phyloP scores from a whole-genome alignment of 2,329 filamentous ascomycete species.

The Cordyceps fumosorosea region DNA sequence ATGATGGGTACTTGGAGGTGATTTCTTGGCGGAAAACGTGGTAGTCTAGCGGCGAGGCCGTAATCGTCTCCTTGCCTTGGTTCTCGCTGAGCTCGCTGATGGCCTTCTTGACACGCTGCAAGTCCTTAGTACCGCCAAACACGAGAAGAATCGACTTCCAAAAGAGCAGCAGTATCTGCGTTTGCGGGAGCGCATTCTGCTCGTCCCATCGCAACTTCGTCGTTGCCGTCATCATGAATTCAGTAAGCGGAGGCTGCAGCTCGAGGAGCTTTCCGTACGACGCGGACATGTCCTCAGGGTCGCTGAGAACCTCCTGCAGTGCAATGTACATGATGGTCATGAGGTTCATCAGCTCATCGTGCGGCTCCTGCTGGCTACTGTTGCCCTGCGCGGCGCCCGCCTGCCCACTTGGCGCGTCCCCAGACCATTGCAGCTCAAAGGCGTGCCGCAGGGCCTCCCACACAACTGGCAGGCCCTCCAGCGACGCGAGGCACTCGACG shows the following conservation, averaged over 20 bases:
- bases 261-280: slow-evolving; percentile 45
- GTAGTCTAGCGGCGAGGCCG: slow-evolving; percentile 90
- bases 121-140: slow-evolving; percentile 71
- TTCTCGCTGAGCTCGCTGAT: slow-evolving; percentile 57
- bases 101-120: slow-evolving; percentile 66
- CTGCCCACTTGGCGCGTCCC: slow-evolving; percentile 36
- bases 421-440: slow-evolving; percentile 49
- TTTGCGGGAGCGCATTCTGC: slow-evolving; percentile 53
- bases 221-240: slow-evolving; percentile 63
- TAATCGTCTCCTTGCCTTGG: slow-evolving; percentile 72
- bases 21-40: slow-evolving; percentile 95
- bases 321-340: slow-evolving; percentile 58
- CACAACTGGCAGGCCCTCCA: slow-evolving; percentile 43
- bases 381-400: slow-evolving; percentile 19
- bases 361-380: slow-evolving; percentile 39
- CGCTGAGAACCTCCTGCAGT: slow-evolving; percentile 50
- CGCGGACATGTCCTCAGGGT: slow-evolving; percentile 40
- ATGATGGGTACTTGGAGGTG: slow-evolving; percentile 94
- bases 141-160: slow-evolving; percentile 88
- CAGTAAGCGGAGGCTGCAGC: slow-evolving; percentile 61
- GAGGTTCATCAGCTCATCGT: slow-evolving; percentile 55
- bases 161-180: slow-evolving; percentile 70
- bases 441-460: slow-evolving; percentile 44
- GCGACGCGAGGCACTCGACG: slow-evolving; percentile 43
- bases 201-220: slow-evolving; percentile 69